These are phyloP conservation scores for Lentinula edodes DNA, from an alignment of 768 basidiomycete species.

Conservation along the genomic window DNA sequence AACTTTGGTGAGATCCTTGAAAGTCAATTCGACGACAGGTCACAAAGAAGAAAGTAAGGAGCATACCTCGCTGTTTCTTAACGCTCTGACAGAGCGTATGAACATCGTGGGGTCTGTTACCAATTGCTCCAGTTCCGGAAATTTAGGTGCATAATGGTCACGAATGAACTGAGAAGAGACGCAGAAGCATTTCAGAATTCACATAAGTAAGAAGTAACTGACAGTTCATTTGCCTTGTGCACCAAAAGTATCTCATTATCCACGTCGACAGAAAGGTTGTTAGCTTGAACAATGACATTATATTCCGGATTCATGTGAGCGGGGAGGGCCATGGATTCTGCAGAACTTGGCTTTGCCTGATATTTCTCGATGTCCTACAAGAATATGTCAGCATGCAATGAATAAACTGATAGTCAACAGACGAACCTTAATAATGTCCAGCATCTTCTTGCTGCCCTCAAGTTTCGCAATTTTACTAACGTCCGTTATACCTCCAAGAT, in stretches of 20 bases:
- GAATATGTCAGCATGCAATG: background rate
- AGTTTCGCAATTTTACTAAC: conserved; percentile 86
- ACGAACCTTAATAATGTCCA: conserved; percentile 74
- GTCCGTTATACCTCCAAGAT: conserved; percentile 78
- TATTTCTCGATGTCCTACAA: conserved; percentile 86
- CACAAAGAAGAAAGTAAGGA: background rate
- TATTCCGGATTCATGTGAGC: conserved; percentile 94
- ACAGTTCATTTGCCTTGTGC: conserved; percentile 63
- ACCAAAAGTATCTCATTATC: conserved; percentile 98
- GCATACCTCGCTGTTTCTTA: conserved; percentile 77
- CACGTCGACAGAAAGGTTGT: conserved; percentile 96
- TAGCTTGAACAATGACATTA: conserved; percentile 92
- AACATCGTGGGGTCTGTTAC: conserved; percentile 90
- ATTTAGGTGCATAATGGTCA: conserved; percentile 92
- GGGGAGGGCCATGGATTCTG: conserved; percentile 71
- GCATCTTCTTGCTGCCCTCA: conserved; percentile 81
- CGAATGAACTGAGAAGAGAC: conserved; percentile 73
- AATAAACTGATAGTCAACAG: background rate
- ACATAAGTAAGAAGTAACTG: background rate
- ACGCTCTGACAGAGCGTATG: conserved; percentile 81
- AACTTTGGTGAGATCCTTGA: conserved; percentile 82
- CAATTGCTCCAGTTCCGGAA: conserved; percentile 95
- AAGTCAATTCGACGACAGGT: background rate
- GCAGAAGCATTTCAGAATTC: conserved; percentile 14
- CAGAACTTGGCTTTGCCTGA: conserved; percentile 70